Base-by-base conservation (phyloP, 2,329 filamentous ascomycete genomes). In the Sphaerulina populicola region DNA sequence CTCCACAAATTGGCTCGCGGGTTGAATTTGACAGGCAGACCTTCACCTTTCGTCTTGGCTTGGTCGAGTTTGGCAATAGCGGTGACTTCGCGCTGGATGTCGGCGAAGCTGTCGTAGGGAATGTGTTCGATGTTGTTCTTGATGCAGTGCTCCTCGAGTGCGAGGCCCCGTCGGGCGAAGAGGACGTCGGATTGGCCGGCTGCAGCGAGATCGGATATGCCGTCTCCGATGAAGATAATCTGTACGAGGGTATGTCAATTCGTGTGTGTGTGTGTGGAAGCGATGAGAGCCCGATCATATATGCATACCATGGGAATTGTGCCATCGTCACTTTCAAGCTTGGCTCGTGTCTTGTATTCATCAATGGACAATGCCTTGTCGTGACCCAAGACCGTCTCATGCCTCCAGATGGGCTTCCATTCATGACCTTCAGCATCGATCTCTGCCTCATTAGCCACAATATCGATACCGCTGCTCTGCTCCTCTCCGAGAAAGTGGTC, bases 181-280 rank as follows among this genome's bases (percentile, higher is more conserved):
- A 86, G 75, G 0, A 85, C 78, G 61, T 85, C 82, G 1, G 82
- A 80, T 62, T 85, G 75, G 29, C 80, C 72, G 1, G 82, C 81
- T 2, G 81, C 82, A 0, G 82, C 76, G 1, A 85, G 72, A 61
- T 85, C 82, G 0, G 79, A 83, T 5, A 85, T 80, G 18, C 82
- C 82, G 61, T 85, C 82, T 44, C 82, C 82, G 57, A 85, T 83
- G 68, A 85, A 86, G 47, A 85, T 71, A 58, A 85, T 82, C 38
- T 49, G 31, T 37, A n/a, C 10, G 10, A 5, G 10, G 10, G 7
- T 11, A 9, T 35, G 12, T 35, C 31, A 35, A 9, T 35, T 35
- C 12, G 31, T 33, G 3, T 23, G 21, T 27, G 8, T 35, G 1
- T 18, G 18, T 18, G 18, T 18, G 18, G 31, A 11, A n/a, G 12